phyloP scores from a whole-genome alignment of 2,329 filamentous ascomycete genomes.

The Aspergillus ochraceoroseus region DNA sequence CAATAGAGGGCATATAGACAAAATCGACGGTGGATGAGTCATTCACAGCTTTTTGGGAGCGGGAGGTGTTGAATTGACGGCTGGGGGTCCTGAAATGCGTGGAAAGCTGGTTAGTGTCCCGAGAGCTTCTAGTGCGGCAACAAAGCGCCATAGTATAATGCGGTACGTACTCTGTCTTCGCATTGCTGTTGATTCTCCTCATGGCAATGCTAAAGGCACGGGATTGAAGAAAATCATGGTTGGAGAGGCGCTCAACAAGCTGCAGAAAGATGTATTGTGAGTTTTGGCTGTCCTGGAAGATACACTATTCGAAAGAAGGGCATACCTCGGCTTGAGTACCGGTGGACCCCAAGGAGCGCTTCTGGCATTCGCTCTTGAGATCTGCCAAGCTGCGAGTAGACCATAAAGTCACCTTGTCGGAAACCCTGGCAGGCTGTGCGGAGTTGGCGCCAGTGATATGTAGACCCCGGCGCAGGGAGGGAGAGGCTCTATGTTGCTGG shows the following conservation, averaged over 20 bases:
- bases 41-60: constrained; percentile 51
- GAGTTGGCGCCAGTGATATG: constrained; percentile 59
- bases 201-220: constrained; percentile 54
- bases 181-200: constrained; percentile 44
- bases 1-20: constrained; percentile 54
- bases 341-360: constrained; percentile 44
- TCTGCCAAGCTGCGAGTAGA: constrained; percentile 50
- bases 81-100: constrained; percentile 49
- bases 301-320: constrained; percentile 5
- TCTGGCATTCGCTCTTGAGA: constrained; percentile 50
- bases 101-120: constrained; percentile 30
- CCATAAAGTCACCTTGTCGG: constrained; percentile 50
- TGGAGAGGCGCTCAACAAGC: constrained; percentile 51
- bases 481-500: constrained; percentile 33
- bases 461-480: constrained; percentile 46
- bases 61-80: constrained; percentile 60
- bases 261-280: constrained; percentile 27
- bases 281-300: too few species aligned
- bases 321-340: constrained; percentile 50
- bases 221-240: constrained; percentile 50
- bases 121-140: not conserved
- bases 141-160: not conserved
- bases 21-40: constrained; percentile 61
- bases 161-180: constrained; percentile 36
- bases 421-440: constrained; percentile 47